phyloP scores from a whole-genome alignment of 2,329 filamentous ascomycete species.

The Podosphaera aphanis region DNA sequence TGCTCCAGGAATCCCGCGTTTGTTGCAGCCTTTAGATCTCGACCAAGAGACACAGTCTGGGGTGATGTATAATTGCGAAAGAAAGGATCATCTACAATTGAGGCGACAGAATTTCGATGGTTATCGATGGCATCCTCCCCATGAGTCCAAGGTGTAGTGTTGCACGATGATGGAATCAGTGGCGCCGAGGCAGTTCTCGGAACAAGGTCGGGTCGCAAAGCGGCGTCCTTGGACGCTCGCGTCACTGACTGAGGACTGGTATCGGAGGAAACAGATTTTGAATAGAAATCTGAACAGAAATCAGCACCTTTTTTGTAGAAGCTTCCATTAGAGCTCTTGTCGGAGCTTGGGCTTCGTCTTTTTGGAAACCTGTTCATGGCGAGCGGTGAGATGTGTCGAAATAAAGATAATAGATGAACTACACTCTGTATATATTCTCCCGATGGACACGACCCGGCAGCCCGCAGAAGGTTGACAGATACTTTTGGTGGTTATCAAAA shows the following conservation, averaged over 20 bases:
- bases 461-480: background rate
- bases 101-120: conserved; percentile 25
- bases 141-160: background rate
- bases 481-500: background rate
- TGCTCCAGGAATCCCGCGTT: conserved; percentile 6
- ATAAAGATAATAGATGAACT: background rate
- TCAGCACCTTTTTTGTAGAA: background rate
- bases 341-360: background rate
- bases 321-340: background rate
- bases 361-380: background rate
- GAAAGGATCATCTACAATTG: conserved; percentile 32
- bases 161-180: conserved; percentile 3
- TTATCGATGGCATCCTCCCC: background rate
- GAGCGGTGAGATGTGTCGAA: background rate
- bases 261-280: background rate
- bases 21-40: conserved; percentile 14
- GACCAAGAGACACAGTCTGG: conserved; percentile 14
- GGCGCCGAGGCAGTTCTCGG: conserved; percentile 8
- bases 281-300: background rate
- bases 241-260: background rate
- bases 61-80: conserved; percentile 24
- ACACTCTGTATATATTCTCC: background rate
- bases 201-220: conserved; percentile 2
- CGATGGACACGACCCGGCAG: background rate
- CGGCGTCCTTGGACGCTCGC: background rate